Percentiles rank a stretch among this genome's conserved stretches.
These are phyloP conservation scores for Nakazawaea anatomiae DNA, from an alignment of 805 yeast species.

Conservation along the genomic window DNA sequence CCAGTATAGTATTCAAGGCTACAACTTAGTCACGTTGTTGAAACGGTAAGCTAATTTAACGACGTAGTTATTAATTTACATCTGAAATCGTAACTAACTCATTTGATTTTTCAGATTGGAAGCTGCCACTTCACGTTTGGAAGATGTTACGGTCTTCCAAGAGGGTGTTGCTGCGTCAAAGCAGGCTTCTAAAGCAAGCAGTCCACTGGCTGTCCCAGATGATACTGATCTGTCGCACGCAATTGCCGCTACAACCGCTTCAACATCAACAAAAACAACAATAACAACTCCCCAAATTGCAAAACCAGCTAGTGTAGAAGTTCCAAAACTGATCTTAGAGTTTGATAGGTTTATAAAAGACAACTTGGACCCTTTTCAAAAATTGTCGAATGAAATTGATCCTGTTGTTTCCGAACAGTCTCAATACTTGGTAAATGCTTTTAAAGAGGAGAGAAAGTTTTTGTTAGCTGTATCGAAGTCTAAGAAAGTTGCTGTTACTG, in stretches of 20 bases:
- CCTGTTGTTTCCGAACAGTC: conserved; percentile 55
- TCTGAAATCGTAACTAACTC: not conserved
- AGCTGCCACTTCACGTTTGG: conserved; percentile 89
- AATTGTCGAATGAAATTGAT: conserved; percentile 47
- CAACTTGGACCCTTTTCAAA: conserved; percentile 55
- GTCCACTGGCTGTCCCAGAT: conserved; percentile 14
- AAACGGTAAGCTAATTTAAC: conserved; percentile 39
- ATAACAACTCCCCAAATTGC: not conserved
- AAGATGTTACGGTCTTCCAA: conserved; percentile 79
- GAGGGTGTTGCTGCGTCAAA: conserved; percentile 33
- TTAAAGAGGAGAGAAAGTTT: conserved; percentile 52
- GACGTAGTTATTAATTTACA: too few relatives aligned
- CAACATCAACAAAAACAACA: conserved; percentile 11
- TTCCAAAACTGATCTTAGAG: conserved; percentile 39
- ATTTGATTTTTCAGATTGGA: conserved; percentile 48
- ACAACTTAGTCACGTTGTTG: conserved; percentile 74
- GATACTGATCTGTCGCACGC: conserved; percentile 15
- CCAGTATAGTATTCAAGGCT: conserved; percentile 62
- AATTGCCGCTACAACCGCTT: conserved; percentile 15
- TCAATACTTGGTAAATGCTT: conserved; percentile 40
- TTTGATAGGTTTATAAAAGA: conserved; percentile 51
- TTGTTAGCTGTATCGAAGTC: conserved; percentile 54
- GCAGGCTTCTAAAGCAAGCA: not conserved
- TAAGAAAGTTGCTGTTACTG: conserved; percentile 56
- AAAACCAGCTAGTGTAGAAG: conserved; percentile 16